Percentiles rank a stretch among this genome's conserved stretches.
phyloP scores from a whole-genome alignment of 345 rosid species.

The Rhizophora apiculata region DNA sequence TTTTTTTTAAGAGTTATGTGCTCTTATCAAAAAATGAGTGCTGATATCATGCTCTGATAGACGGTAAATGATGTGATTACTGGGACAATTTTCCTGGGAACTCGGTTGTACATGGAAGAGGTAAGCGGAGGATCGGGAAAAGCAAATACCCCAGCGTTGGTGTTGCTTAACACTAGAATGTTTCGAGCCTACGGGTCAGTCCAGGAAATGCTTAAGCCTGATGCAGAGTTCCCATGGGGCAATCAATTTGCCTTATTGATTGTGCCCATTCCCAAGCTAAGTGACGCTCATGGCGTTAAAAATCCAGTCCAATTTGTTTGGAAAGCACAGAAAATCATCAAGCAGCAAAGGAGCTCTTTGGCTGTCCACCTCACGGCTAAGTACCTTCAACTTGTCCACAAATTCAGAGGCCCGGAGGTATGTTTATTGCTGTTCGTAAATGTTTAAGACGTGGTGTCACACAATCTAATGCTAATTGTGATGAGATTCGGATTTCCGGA shows the following conservation, averaged over 20 bases:
- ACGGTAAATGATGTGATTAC: conserved; percentile 49
- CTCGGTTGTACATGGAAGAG: conserved; percentile 45
- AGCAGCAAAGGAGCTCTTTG: conserved; percentile 28
- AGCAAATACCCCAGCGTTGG: conserved; percentile 35
- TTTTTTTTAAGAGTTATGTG: too few species aligned
- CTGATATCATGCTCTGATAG: conserved; percentile 17
- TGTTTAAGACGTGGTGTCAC: not conserved
- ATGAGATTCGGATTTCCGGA: not conserved
- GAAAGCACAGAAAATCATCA: conserved; percentile 29
- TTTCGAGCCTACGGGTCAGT: conserved; percentile 41
- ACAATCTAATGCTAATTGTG: not conserved
- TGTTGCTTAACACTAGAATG: conserved; percentile 44
- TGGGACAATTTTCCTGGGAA: conserved; percentile 44
- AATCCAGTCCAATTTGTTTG: not conserved
- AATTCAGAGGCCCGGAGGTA: conserved; percentile 23
- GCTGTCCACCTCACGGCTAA: conserved; percentile 26
- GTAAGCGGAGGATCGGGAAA: conserved; percentile 15
- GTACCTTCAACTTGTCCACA: conserved; percentile 23
- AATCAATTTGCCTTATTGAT: conserved; percentile 39
- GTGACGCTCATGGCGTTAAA: not conserved
- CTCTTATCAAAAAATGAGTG: too few species aligned
- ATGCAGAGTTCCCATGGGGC: conserved; percentile 40
- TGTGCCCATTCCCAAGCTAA: conserved; percentile 24
- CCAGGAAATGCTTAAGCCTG: conserved; percentile 41
- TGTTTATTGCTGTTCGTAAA: not conserved